These are phyloP conservation scores for Xylaria telfairii DNA, from an alignment of 495 filamentous ascomycete species.

Conservation along the genomic window DNA sequence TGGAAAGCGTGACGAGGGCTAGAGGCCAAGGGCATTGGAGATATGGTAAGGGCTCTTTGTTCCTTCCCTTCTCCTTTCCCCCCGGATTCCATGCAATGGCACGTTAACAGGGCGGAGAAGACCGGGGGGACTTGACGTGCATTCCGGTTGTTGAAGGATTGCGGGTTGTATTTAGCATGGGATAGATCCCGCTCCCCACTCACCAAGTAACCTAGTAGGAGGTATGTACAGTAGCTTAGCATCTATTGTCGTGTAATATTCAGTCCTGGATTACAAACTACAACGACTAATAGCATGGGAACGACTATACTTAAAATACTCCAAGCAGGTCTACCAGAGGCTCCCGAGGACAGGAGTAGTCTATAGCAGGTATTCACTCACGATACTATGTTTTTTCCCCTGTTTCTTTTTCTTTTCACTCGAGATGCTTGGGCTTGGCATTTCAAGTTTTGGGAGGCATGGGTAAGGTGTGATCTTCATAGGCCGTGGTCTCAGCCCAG, in stretches of 20 bases:
- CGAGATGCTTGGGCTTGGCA: background rate
- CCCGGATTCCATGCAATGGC: background rate
- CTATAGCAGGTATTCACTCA: too few species aligned
- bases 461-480: constrained; percentile 7
- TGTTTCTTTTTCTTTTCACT: background rate
- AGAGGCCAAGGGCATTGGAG: background rate
- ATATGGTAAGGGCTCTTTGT: background rate
- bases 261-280: background rate
- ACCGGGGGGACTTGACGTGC: background rate
- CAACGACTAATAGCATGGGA: background rate
- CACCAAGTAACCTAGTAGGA: background rate
- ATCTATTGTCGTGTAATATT: too few species aligned
- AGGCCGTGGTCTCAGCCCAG: constrained; percentile 4
- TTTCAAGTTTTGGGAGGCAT: background rate
- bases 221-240: too few species aligned
- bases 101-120: background rate
- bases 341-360: too few species aligned
- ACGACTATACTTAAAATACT: background rate
- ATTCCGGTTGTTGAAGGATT: background rate
- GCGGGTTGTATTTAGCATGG: background rate
- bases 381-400: too few species aligned
- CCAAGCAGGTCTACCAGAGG: background rate
- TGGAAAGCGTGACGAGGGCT: background rate
- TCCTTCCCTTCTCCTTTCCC: background rate
- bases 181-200: background rate